These are phyloP conservation scores for Leccinum longicurvipes DNA, from an alignment of 768 basidiomycete genomes.

Conservation along the genomic window DNA sequence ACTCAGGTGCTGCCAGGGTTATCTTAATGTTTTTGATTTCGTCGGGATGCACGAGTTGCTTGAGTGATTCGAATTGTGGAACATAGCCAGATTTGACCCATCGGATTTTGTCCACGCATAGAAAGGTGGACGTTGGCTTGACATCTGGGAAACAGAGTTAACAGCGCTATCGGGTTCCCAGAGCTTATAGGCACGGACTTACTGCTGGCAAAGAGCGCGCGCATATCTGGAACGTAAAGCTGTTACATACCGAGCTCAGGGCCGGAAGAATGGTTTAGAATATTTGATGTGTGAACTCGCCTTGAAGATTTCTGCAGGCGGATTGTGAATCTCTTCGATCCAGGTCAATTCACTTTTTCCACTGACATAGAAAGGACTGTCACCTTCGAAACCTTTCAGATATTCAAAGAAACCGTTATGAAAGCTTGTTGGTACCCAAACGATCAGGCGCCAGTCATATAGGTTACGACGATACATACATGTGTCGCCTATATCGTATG, in stretches of 20 bases:
- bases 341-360: not conserved
- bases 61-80: slow-evolving; percentile 60
- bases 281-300: not conserved
- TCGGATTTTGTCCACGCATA: slow-evolving; percentile 56
- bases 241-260: slow-evolving; percentile 1
- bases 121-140: slow-evolving; percentile 14
- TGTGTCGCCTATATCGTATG: slow-evolving; percentile 16
- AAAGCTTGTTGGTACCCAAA: slow-evolving; percentile 19
- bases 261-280: too few species aligned
- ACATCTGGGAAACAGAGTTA: slow-evolving; percentile 8
- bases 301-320: slow-evolving; percentile 26
- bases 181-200: not conserved
- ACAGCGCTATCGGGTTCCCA: not conserved
- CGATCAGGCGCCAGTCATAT: not conserved
- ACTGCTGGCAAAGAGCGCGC: slow-evolving; percentile 22
- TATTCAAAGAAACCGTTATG: slow-evolving; percentile 28
- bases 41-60: slow-evolving; percentile 54
- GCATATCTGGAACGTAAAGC: slow-evolving; percentile 28
- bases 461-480: slow-evolving; percentile 11
- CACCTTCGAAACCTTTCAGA: slow-evolving; percentile 27
- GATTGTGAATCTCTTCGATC: slow-evolving; percentile 19
- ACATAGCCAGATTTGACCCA: slow-evolving; percentile 60
- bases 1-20: slow-evolving; percentile 68
- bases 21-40: slow-evolving; percentile 68
- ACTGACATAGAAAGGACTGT: not conserved